Percentiles rank a stretch among this genome's conserved stretches.
Evolutionary conservation across 2,329 filamentous ascomycete genomes (phyloP).

Genomic region (Penicillium decumbens): DNA sequence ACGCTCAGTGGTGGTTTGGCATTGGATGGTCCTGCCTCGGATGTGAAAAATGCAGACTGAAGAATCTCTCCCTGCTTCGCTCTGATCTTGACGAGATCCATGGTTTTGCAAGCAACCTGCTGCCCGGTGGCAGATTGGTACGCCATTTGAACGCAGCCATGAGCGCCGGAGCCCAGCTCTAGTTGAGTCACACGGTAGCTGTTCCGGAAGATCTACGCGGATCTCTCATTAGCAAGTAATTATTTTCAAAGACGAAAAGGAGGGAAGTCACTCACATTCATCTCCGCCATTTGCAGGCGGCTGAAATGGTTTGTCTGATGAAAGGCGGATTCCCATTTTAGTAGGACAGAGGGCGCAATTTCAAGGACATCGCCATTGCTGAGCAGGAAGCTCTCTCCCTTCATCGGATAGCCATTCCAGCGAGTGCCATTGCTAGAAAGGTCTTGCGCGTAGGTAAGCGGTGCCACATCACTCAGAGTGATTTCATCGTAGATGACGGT

Average conservation of each 20-base stretch:
- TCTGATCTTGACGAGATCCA: constrained; percentile 35
- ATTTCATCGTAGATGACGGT: constrained; percentile 41
- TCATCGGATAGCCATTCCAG: constrained; percentile 39
- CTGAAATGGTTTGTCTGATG: constrained; percentile 18
- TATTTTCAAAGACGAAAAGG: not conserved
- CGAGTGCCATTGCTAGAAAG: constrained; percentile 40
- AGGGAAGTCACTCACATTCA: constrained; percentile 25
- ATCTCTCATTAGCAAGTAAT: not conserved
- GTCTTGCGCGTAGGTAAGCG: constrained; percentile 44
- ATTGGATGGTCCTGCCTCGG: not conserved
- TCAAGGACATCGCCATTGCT: constrained; percentile 37
- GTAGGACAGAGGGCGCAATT: constrained; percentile 21
- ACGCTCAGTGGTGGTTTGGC: not conserved
- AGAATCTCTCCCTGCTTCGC: constrained; percentile 2
- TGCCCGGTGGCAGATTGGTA: constrained; percentile 27
- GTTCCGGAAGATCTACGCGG: constrained; percentile 28
- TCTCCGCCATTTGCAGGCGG: constrained; percentile 31
- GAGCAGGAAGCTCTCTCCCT: constrained; percentile 34
- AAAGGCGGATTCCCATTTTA: constrained; percentile 19
- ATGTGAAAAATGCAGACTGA: constrained; percentile 11
- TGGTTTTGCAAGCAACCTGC: constrained; percentile 46
- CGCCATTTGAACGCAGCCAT: constrained; percentile 44
- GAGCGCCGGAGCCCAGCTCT: constrained; percentile 42
- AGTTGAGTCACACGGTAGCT: constrained; percentile 38
- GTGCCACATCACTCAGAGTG: constrained; percentile 33